Evolutionary conservation across 805 yeast species (phyloP), one percentile per base, ranked within the genome.

Genomic region (Ogataea zsoltii): DNA sequence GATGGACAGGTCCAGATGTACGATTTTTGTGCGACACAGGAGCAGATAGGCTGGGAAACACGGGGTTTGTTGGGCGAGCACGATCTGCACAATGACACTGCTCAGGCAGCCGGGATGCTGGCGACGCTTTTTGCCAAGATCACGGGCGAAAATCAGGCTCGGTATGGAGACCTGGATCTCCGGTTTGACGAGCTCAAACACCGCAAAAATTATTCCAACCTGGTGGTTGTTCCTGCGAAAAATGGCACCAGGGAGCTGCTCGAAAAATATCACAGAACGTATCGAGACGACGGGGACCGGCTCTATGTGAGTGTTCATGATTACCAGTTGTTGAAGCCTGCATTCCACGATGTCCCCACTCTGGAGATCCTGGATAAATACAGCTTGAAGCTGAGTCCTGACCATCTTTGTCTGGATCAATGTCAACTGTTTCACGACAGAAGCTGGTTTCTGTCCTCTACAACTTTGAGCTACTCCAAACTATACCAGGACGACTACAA

Each of bases 401-500:
- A 60, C 28, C 61, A 63, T 42, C 41, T 57, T 26, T 42, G 30
- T 19, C 33, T 42, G 54, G 56, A 44, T 15, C 39, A 21, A 7
- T 56, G 63, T 25, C 46, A 49, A 6, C 43, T 33, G 5, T 42
- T 38, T 2, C 13, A 33, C 3, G 23, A 26, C 17, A 14, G 13
- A 7, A 4, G 12, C 5, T 14, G 19, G 18, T 45, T 51, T 41
- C 39, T 70, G 58, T 44, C 55, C 58, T 79, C 85, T 0, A 60
- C 61, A 1, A 63, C 70, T 34, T 66, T 77, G 41, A 49, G 54
- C 3, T 66, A 70, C 64, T 30, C 47, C 1, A 58, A 63, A n/a
- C 57, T 79, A 2, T 82, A 79, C 53, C 64, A 67, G 33, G 57
- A 75, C 3, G 83, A 80, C 49, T 47, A 68, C 34, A 54, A 61